phyloP scores from a whole-genome alignment of 2,329 filamentous ascomycete genomes.

The Rhinocladiella similis region DNA sequence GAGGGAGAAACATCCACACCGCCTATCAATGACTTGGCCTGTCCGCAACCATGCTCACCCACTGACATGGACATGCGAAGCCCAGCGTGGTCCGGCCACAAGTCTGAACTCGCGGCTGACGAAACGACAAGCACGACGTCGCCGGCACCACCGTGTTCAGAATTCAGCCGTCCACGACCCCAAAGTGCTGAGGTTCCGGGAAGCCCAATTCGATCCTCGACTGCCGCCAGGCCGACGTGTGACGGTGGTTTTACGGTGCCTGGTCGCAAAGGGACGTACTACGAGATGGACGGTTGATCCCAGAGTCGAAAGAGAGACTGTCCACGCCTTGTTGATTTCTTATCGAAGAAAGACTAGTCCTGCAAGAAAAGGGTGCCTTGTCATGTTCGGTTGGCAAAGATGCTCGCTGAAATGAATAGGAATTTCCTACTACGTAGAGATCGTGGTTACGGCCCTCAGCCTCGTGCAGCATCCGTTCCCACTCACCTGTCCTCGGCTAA shows the following conservation, averaged over 20 bases:
- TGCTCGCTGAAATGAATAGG: background rate
- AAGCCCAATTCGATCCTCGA: constrained; percentile 14
- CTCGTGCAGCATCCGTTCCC: background rate
- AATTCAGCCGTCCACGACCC: constrained; percentile 1
- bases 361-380: background rate
- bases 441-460: background rate
- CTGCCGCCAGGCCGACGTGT: constrained; percentile 6
- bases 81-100: constrained; percentile 25
- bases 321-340: background rate
- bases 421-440: background rate
- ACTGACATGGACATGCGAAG: constrained; percentile 18
- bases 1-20: background rate
- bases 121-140: constrained; percentile 9
- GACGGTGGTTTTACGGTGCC: constrained; percentile 19
- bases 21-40: constrained; percentile 8
- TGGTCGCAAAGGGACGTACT: constrained; percentile 20
- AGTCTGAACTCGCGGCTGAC: constrained; percentile 26
- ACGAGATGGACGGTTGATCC: constrained; percentile 23
- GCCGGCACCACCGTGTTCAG: constrained; percentile 14
- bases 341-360: background rate
- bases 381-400: too few relatives aligned
- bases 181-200: constrained; percentile 23
- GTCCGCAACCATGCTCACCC: constrained; percentile 7
- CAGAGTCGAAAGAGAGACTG: background rate
- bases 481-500: background rate